phyloP scores from a whole-genome alignment of 371 early-diverging fungal species.

The Cladochytrium tenue region DNA sequence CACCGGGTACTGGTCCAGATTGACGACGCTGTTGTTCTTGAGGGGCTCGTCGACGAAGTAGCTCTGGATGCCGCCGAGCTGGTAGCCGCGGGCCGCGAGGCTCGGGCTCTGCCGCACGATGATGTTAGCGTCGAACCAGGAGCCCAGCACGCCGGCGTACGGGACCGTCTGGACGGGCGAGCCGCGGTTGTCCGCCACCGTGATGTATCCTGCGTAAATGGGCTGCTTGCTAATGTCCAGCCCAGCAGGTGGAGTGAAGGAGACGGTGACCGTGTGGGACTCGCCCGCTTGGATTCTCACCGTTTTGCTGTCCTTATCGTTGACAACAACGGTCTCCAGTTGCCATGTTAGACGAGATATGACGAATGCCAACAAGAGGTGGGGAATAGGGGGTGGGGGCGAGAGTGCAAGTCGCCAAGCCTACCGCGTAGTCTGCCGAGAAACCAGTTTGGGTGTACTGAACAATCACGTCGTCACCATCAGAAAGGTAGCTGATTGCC shows the following conservation, averaged over 20 bases:
- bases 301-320: not conserved
- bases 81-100: not conserved
- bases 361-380: no score
- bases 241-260: slow-evolving; percentile 15
- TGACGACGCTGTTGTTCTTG: not conserved
- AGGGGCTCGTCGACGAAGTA: not conserved
- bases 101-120: slow-evolving; percentile 8
- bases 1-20: not conserved
- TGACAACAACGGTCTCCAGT: not conserved
- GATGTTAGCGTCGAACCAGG: not conserved
- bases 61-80: not conserved
- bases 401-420: slow-evolving; percentile 21
- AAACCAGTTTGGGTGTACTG: not conserved
- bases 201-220: slow-evolving; percentile 28
- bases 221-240: slow-evolving; percentile 10
- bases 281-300: not conserved
- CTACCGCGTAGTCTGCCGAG: slow-evolving; percentile 13
- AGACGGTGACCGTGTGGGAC: not conserved
- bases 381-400: no score
- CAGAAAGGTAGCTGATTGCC: slow-evolving; percentile 1
- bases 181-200: not conserved
- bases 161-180: slow-evolving; percentile 15
- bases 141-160: slow-evolving; percentile 24
- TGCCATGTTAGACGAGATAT: no score
- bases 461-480: slow-evolving; percentile 23